Base-by-base conservation (phyloP, 306 rosid species). In the Castanospermum australe region DNA sequence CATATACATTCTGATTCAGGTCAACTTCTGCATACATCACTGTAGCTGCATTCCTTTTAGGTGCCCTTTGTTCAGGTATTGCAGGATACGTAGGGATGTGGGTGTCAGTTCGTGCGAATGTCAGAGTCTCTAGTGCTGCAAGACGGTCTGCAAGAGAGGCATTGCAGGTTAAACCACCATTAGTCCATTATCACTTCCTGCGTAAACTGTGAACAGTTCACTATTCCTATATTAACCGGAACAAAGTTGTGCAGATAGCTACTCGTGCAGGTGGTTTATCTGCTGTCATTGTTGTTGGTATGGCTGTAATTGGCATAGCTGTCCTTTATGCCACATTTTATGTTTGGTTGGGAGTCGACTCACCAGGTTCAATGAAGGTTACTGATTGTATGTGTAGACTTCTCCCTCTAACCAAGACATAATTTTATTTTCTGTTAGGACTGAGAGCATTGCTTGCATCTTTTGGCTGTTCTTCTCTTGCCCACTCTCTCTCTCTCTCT, bases 31-130 rank as follows among this genome's bases (percentile, higher is more conserved):
- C 99, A 11, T 95, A 39, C 86, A 93, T 95, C 84, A 95, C 99
- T 21, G 99, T 95, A 59, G 97, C 91, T 80, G 77, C 99, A 28
- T 95, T 95, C 91, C 98, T 95, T 81, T 81, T 95, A 84, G 99
- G 98, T 75, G 98, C 99, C 72, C 62, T 95, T 79, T 95, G 99
- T 74, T 95, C 99, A 21, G 99, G 98, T 82, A 47, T 87, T 86
- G 98, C 99, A 15, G 99, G 99, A 84, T 95, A 95, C 85, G 98
- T 91, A 47, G 99, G 99, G 57, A 95, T 95, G 98, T 95, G 99
- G 99, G 99, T 95, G 42, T 95, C 99, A 42, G 99, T 95, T 83
- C 98, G 99, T 82, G 99, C 99, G 67, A 95, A 95, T 85, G 99
- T 95, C 67, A 84, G 99, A 81, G 99, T 95, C 69, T 93, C 99